These are phyloP conservation scores for Cytospora chrysosperma DNA, from an alignment of 2,329 filamentous ascomycete genomes.

Conservation along the genomic window DNA sequence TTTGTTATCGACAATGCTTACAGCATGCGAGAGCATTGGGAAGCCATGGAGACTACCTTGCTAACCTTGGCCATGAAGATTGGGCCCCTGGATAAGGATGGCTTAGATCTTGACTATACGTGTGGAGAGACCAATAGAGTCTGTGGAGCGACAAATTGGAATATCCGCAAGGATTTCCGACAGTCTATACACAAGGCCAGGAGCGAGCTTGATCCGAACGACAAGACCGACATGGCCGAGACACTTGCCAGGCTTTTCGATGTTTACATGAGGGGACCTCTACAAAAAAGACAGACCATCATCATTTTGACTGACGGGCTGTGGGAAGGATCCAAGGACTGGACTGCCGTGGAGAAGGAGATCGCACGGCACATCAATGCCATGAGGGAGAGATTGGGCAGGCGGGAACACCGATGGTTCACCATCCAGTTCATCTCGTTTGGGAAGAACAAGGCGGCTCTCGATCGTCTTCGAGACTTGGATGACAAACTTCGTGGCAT, in stretches of 20 bases:
- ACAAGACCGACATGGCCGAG: neutral
- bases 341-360: too few species aligned
- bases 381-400: neutral
- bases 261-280: too few species aligned
- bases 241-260: neutral
- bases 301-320: too few species aligned
- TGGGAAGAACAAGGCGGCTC: neutral
- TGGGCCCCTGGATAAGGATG: neutral
- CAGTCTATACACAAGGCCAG: neutral
- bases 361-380: too few species aligned
- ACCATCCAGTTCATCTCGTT: neutral
- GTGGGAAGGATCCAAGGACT: too few species aligned
- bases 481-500: neutral
- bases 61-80: slow-evolving; percentile 1
- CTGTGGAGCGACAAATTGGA: neutral
- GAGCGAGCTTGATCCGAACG: neutral
- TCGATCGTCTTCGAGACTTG: neutral
- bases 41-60: neutral
- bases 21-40: neutral
- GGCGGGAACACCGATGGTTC: neutral
- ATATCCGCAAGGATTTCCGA: neutral
- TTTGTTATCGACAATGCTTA: neutral
- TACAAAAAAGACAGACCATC: too few species aligned
- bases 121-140: neutral
- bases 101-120: neutral